Conservation (phyloP, 305 asterid genomes). For the Stenogyne calaminthoides region DNA sequence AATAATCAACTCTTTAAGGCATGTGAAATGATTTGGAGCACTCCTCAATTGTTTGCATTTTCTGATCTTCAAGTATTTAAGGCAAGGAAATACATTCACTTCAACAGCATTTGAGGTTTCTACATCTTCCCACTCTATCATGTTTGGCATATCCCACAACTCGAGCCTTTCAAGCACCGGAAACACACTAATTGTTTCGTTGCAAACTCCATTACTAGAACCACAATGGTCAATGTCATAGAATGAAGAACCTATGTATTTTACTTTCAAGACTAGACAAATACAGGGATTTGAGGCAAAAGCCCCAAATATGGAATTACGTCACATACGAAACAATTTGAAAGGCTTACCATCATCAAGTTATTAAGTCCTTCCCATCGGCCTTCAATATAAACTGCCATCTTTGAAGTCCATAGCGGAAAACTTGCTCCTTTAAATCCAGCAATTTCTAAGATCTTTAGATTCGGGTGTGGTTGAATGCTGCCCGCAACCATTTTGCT, state of each 20-base stretch:
- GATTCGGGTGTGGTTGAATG: background rate
- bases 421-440: background rate
- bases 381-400: background rate
- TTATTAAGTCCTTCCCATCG: background rate
- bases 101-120: background rate
- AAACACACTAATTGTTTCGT: background rate
- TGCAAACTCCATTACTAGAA: background rate
- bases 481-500: conserved; percentile 13
- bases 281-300: too few relatives aligned
- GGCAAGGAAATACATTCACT: background rate
- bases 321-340: background rate
- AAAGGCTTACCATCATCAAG: background rate
- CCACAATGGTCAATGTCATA: background rate
- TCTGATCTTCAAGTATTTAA: background rate
- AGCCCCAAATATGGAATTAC: conserved; percentile 2
- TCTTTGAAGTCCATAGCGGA: background rate
- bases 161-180: background rate
- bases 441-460: background rate
- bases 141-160: background rate
- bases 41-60: too few relatives aligned
- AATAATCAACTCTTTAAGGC: background rate
- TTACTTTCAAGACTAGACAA: background rate
- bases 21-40: too few relatives aligned
- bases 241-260: conserved; percentile 1
- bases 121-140: background rate